Conservation (phyloP, 169 alveolate species). For the Miamiensis avidus region DNA sequence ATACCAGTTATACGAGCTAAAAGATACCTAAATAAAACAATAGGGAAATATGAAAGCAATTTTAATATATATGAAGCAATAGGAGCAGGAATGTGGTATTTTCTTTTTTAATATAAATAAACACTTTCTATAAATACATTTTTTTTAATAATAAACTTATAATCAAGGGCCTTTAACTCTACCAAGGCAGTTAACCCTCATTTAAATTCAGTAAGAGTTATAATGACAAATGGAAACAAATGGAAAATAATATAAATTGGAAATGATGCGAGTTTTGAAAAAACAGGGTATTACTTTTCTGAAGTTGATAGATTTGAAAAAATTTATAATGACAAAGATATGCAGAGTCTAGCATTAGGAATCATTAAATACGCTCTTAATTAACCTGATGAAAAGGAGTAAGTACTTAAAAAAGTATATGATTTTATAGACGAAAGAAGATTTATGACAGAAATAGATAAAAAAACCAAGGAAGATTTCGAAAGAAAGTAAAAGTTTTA, state of each 20-base stretch:
- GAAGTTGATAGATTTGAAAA: conserved; percentile 24
- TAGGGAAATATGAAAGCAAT: conserved; percentile 24
- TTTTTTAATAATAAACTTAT: too few species aligned
- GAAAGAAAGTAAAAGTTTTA: conserved; percentile 3
- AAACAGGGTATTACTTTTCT: conserved; percentile 24
- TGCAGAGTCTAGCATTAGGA: conserved; percentile 34
- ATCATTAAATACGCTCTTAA: conserved; percentile 32
- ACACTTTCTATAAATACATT: background rate
- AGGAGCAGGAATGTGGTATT: conserved; percentile 41
- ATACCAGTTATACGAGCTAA: conserved; percentile 31
- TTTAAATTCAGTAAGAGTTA: conserved; percentile 4
- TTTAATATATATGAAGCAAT: conserved; percentile 21
- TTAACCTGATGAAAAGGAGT: conserved; percentile 31
- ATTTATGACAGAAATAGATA: conserved; percentile 27
- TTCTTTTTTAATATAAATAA: too few species aligned
- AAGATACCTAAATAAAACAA: conserved; percentile 6
- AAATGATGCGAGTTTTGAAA: conserved; percentile 30
- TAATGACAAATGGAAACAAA: conserved; percentile 45
- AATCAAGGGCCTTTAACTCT: conserved; percentile 33
- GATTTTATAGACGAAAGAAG: conserved; percentile 52
- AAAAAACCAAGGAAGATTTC: background rate
- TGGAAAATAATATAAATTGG: conserved; percentile 46
- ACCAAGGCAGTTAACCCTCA: conserved; percentile 5
- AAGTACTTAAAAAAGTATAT: conserved; percentile 34
- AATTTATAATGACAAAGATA: conserved; percentile 34